phyloP scores from a whole-genome alignment of 306 rosid genomes.

The Adenanthera pavonina region DNA sequence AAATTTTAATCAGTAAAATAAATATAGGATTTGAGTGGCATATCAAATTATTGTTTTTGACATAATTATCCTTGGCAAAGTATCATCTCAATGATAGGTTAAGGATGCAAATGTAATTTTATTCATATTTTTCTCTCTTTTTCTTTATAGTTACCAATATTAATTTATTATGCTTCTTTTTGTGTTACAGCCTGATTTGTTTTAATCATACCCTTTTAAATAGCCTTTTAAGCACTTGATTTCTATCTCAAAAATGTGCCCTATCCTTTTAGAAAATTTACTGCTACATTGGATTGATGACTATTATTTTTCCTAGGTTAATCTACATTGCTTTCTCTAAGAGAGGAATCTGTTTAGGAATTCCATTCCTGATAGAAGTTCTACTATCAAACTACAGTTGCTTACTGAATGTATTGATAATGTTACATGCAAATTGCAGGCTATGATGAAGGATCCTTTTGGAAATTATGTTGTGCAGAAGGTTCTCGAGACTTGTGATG shows the following conservation, averaged over 20 bases:
- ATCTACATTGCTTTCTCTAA: background rate
- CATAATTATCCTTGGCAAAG: background rate
- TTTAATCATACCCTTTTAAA: background rate
- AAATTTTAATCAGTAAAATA: background rate
- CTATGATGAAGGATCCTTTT: slow-evolving; percentile 98
- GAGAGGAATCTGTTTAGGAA: background rate
- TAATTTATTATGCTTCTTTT: too few relatives aligned
- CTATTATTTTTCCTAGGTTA: background rate
- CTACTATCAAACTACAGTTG: slow-evolving; percentile 14
- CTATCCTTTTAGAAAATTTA: too few relatives aligned
- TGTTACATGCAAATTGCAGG: slow-evolving; percentile 57
- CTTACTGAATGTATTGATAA: slow-evolving; percentile 30
- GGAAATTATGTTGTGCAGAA: slow-evolving; percentile 97
- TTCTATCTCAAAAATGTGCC: too few relatives aligned
- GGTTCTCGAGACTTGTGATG: slow-evolving; percentile 94
- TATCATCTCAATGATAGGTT: background rate
- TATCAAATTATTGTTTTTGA: background rate
- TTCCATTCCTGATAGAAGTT: background rate
- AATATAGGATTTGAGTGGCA: background rate
- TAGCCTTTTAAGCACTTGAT: background rate
- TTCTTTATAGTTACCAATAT: background rate
- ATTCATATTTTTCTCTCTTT: background rate
- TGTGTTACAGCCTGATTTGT: background rate
- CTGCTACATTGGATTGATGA: too few relatives aligned
- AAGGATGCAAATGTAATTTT: background rate